Evolutionary conservation across 768 basidiomycete species (phyloP).

Genomic region (Dacryopinax spathularia): DNA sequence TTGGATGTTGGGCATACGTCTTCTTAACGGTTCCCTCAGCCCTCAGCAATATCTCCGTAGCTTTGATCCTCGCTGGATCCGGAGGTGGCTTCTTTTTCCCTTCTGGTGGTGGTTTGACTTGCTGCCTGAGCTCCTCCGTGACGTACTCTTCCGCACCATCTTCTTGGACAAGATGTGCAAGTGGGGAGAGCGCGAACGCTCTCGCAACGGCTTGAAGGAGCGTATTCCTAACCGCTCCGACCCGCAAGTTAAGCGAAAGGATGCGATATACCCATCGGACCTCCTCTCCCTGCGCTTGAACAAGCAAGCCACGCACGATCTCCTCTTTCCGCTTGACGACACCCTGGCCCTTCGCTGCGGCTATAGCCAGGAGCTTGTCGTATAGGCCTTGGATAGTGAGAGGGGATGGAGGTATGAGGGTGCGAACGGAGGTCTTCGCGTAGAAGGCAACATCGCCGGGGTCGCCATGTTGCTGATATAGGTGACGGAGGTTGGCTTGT

Average conservation of each 20-base stretch:
- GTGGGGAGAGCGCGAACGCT: slow-evolving; percentile 51
- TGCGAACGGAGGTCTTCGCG: slow-evolving; percentile 62
- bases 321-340: slow-evolving; percentile 62
- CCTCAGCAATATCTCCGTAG: slow-evolving; percentile 28
- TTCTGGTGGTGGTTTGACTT: slow-evolving; percentile 14
- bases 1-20: slow-evolving; percentile 66
- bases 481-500: slow-evolving; percentile 17
- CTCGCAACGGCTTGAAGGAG: slow-evolving; percentile 68
- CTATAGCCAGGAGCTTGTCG: slow-evolving; percentile 49
- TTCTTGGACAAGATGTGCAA: slow-evolving; percentile 12
- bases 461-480: slow-evolving; percentile 63
- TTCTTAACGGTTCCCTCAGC: slow-evolving; percentile 55
- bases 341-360: slow-evolving; percentile 56
- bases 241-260: slow-evolving; percentile 60
- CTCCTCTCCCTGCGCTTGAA: slow-evolving; percentile 77
- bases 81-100: slow-evolving; percentile 18
- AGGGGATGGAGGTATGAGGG: slow-evolving; percentile 56
- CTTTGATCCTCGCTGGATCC: not conserved
- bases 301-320: slow-evolving; percentile 65
- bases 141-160: not conserved
- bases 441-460: slow-evolving; percentile 78
- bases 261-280: slow-evolving; percentile 67
- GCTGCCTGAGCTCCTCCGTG: slow-evolving; percentile 18
- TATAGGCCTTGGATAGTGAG: slow-evolving; percentile 54
- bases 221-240: slow-evolving; percentile 76